These are phyloP conservation scores for Fusarium sp. DNA, from an alignment of 2,329 filamentous ascomycete genomes.

Conservation along the genomic window DNA sequence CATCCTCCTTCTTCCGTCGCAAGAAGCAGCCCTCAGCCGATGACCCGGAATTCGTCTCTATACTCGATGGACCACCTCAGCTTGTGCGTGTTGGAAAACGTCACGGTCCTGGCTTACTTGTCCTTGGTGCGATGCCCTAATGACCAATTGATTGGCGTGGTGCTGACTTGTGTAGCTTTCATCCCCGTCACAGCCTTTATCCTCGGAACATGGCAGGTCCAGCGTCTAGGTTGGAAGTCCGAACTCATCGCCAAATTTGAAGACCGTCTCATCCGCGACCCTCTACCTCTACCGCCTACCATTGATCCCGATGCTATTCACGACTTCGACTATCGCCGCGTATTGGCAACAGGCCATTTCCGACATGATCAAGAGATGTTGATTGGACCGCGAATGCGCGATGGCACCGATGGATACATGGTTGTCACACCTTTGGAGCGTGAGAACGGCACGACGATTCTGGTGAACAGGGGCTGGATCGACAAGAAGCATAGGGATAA, in stretches of 20 bases:
- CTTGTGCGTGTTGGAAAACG: conserved; percentile 79
- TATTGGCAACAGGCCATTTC: conserved; percentile 79
- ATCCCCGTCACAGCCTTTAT: conserved; percentile 93
- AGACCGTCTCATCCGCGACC: conserved; percentile 87
- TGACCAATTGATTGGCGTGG: background rate
- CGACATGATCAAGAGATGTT: conserved; percentile 97
- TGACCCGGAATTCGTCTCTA: conserved; percentile 83
- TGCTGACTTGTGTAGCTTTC: conserved; percentile 63
- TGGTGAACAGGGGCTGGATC: conserved; percentile 95
- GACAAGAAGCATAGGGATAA: conserved; percentile 78
- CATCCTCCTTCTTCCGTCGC: conserved; percentile 38
- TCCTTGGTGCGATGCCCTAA: conserved; percentile 69
- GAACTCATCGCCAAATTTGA: conserved; percentile 91
- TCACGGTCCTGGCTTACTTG: conserved; percentile 83
- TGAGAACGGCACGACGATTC: conserved; percentile 74
- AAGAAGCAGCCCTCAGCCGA: conserved; percentile 69
- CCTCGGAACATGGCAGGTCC: conserved; percentile 95
- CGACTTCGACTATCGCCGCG: conserved; percentile 92
- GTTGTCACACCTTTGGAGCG: conserved; percentile 93
- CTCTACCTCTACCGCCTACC: conserved; percentile 84
- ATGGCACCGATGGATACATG: conserved; percentile 90
- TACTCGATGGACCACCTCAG: conserved; percentile 86
- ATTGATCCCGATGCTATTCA: conserved; percentile 84
- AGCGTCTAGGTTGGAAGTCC: conserved; percentile 93
- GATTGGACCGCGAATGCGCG: conserved; percentile 87